phyloP scores from a whole-genome alignment of 257 asterid species.

The Rauvolfia tetraphylla region DNA sequence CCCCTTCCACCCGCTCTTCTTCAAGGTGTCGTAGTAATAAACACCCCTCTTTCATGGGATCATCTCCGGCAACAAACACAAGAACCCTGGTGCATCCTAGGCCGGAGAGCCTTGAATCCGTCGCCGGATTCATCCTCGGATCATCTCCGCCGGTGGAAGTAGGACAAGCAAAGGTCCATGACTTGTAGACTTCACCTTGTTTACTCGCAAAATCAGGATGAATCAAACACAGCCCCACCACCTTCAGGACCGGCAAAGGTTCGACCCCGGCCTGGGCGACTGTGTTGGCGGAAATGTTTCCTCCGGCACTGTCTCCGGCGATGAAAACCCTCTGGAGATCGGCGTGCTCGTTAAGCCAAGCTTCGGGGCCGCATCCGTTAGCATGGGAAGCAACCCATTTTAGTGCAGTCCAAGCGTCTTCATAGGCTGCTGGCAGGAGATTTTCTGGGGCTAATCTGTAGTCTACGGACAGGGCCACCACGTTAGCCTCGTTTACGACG shows the following conservation, averaged over 20 bases:
- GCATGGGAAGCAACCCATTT: conserved; percentile 34
- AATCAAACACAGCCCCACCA: conserved; percentile 33
- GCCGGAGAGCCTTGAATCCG: conserved; percentile 50
- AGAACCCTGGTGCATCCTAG: conserved; percentile 59
- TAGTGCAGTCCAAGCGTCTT: conserved; percentile 40
- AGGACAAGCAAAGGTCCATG: conserved; percentile 51
- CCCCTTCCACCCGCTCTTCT: conserved; percentile 63
- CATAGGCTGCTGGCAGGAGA: conserved; percentile 38
- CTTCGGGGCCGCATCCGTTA: conserved; percentile 10
- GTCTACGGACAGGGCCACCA: conserved; percentile 35
- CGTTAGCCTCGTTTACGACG: conserved; percentile 25
- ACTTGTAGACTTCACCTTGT: conserved; percentile 24
- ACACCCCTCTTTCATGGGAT: conserved; percentile 44
- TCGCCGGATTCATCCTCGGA: conserved; percentile 62
- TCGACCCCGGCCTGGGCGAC: conserved; percentile 30
- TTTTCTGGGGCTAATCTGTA: conserved; percentile 46
- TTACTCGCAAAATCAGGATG: conserved; percentile 29
- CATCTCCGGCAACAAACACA: conserved; percentile 60
- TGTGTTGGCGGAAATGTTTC: conserved; percentile 36
- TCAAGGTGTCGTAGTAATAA: conserved; percentile 52
- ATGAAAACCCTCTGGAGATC: conserved; percentile 32
- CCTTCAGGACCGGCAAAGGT: not conserved
- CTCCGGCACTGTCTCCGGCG: conserved; percentile 48
- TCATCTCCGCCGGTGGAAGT: conserved; percentile 48
- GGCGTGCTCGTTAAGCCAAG: conserved; percentile 35